These are phyloP conservation scores for Skeletonema grethae DNA, from an alignment of 108 stramenopile genomes.

Conservation along the genomic window DNA sequence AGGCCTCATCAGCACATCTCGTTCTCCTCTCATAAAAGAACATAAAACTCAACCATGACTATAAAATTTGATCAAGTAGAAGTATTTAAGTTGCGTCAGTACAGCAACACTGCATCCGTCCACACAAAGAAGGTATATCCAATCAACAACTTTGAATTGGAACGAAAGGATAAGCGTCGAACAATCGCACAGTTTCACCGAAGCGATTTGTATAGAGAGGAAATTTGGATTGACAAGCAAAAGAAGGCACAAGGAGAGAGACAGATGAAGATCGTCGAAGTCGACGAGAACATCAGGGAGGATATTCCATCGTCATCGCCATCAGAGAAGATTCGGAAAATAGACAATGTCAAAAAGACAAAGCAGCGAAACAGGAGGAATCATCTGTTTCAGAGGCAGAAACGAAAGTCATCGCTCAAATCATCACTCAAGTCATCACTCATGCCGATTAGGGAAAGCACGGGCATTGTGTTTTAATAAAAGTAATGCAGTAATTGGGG, in stretches of 20 bases:
- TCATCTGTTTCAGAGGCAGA: not conserved
- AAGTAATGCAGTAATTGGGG: no score
- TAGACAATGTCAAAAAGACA: not conserved
- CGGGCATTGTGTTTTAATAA: not conserved
- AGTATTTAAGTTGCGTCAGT: not conserved
- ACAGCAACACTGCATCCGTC: not conserved
- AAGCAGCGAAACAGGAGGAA: not conserved
- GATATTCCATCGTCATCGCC: not conserved
- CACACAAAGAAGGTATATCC: not conserved
- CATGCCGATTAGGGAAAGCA: not conserved
- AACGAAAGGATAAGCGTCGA: not conserved
- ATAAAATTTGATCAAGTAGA: slow-evolving; percentile 6
- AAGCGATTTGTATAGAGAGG: not conserved
- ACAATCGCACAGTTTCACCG: not conserved
- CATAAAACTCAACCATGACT: not conserved
- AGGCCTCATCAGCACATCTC: no score
- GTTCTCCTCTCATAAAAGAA: no score
- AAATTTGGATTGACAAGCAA: not conserved
- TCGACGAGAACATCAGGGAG: not conserved
- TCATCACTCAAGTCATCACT: no score
- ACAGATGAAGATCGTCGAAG: not conserved
- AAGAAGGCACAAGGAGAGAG: not conserved
- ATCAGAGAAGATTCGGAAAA: not conserved
- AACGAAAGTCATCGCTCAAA: no score
- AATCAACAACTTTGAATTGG: not conserved